Evolutionary conservation across 495 filamentous ascomycete species (phyloP), one percentile per base, ranked within the genome.

Genomic region (Lasiosphaeris hirsuta): DNA sequence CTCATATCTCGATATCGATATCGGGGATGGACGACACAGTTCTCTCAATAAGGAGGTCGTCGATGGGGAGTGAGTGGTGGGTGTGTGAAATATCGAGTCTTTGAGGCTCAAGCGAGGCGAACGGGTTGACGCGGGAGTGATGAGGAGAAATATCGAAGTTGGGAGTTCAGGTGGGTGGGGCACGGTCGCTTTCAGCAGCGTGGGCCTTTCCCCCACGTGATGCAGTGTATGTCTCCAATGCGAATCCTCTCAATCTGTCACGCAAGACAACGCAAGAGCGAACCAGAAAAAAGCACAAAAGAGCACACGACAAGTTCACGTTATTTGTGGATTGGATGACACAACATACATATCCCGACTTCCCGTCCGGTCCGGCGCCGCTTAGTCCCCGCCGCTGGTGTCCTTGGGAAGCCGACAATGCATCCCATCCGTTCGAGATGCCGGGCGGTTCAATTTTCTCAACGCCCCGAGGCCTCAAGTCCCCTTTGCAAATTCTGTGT

Each of bases 1-100:
- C 82, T 90, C 86, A 90, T 90, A 80, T 78, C 82, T 87, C 80
- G 72, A 70, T 73, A 68, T 49, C 67, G 62, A 65, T 65, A 38
- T 60, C 17, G 42, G 40, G 40, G 40, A 47, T 59, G 37, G 37
- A 65, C 68, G 64, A 67, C 65, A 60, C 68, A 63, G 30, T 47
- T 59, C 42, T 58, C 51, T 58, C 51, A 51, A 50, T 67, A 53
- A 55, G 51, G 43, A 36, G 39, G 49, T 48, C 44, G 61, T 59
- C 45, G 43, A 60, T 59, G 43, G 55, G 53, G 40, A 51, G 23
- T 18, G 48, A 19, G 46, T 41, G 54, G 39, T 50, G 40, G 59
- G 51, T 52, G 57, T 43, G 18, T 8, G 38, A 45, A 38, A 48
- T 42, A 55, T 60, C 57, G 54, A 58, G 49, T 54, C 44, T 47